Evolutionary conservation across 2,329 filamentous ascomycete species (phyloP).

Genomic region (Thielaviopsis euricoi): DNA sequence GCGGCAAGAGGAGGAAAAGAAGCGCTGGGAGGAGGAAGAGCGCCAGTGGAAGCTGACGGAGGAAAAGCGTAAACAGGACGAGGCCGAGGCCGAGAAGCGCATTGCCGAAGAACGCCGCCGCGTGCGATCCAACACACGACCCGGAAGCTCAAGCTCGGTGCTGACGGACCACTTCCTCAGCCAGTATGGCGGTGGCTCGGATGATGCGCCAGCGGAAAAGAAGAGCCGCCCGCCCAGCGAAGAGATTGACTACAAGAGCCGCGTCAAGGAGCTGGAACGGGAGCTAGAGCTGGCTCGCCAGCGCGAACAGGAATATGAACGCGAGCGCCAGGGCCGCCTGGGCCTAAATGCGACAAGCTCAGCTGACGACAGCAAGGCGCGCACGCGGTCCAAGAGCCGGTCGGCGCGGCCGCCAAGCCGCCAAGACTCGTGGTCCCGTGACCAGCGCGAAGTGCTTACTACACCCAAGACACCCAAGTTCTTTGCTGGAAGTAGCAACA

Average conservation of each 20-base stretch:
- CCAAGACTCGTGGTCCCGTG: slow-evolving; percentile 45
- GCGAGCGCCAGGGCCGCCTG: slow-evolving; percentile 33
- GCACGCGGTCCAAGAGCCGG: slow-evolving; percentile 27
- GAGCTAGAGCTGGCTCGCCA: slow-evolving; percentile 46
- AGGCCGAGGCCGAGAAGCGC: slow-evolving; percentile 53
- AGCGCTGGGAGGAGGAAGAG: slow-evolving; percentile 64
- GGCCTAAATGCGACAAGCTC: slow-evolving; percentile 16
- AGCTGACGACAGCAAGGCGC: slow-evolving; percentile 10
- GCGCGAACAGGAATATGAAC: slow-evolving; percentile 46
- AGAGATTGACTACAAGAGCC: slow-evolving; percentile 37
- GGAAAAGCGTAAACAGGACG: slow-evolving; percentile 52
- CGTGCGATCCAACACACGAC: slow-evolving; percentile 27
- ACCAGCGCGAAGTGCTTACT: slow-evolving; percentile 48
- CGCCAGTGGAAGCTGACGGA: slow-evolving; percentile 63
- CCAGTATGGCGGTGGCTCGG: slow-evolving; percentile 58
- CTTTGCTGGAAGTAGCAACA: background rate
- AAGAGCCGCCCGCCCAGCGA: slow-evolving; percentile 17
- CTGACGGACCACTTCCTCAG: slow-evolving; percentile 25
- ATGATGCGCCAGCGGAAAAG: slow-evolving; percentile 32
- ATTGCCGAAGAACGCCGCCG: slow-evolving; percentile 50
- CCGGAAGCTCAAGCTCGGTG: slow-evolving; percentile 21
- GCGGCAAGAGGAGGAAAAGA: slow-evolving; percentile 49
- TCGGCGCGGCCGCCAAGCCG: slow-evolving; percentile 29
- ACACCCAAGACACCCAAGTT: slow-evolving; percentile 14
- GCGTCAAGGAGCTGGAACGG: slow-evolving; percentile 67